Conservation (phyloP, 768 basidiomycete species). For the Strobilomyces dryophilus region DNA sequence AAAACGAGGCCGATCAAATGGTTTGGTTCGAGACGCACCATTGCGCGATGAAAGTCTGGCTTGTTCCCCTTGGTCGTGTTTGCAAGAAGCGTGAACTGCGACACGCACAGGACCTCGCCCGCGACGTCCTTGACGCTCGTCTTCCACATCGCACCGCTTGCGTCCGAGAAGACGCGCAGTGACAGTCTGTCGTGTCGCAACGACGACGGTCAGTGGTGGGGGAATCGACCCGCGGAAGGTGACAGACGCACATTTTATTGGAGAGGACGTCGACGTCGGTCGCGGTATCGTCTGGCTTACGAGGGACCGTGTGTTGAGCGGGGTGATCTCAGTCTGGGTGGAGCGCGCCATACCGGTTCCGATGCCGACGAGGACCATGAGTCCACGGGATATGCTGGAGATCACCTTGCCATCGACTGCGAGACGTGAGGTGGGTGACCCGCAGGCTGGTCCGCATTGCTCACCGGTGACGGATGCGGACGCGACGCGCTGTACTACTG, state of each 20-base stretch:
- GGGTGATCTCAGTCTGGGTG: neutral
- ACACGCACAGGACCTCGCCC: slow-evolving; percentile 91
- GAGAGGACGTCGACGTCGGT: slow-evolving; percentile 67
- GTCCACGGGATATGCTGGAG: slow-evolving; percentile 76
- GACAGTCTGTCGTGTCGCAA: slow-evolving; percentile 47
- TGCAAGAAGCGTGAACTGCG: slow-evolving; percentile 90
- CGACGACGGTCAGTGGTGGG: neutral
- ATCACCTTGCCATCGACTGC: slow-evolving; percentile 77
- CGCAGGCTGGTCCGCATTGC: slow-evolving; percentile 1
- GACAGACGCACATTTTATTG: slow-evolving; percentile 77
- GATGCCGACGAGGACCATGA: slow-evolving; percentile 91
- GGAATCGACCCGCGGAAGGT: neutral
- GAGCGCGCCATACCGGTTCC: slow-evolving; percentile 53
- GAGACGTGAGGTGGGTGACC: neutral
- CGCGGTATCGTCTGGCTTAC: slow-evolving; percentile 70
- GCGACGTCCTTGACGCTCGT: slow-evolving; percentile 80
- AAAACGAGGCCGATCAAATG: neutral
- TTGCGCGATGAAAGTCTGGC: slow-evolving; percentile 89
- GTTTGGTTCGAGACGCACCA: slow-evolving; percentile 46
- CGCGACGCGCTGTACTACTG: slow-evolving; percentile 79
- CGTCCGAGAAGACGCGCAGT: slow-evolving; percentile 69
- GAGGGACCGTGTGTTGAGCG: slow-evolving; percentile 4
- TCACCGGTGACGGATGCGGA: slow-evolving; percentile 83
- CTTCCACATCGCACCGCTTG: slow-evolving; percentile 76
- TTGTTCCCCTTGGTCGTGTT: slow-evolving; percentile 86